A percentile compares a stretch with the other conserved stretches of the same genome.
Conservation (phyloP, 1,284 basidiomycete genomes). For the Sanguinoderma infundibulare region DNA sequence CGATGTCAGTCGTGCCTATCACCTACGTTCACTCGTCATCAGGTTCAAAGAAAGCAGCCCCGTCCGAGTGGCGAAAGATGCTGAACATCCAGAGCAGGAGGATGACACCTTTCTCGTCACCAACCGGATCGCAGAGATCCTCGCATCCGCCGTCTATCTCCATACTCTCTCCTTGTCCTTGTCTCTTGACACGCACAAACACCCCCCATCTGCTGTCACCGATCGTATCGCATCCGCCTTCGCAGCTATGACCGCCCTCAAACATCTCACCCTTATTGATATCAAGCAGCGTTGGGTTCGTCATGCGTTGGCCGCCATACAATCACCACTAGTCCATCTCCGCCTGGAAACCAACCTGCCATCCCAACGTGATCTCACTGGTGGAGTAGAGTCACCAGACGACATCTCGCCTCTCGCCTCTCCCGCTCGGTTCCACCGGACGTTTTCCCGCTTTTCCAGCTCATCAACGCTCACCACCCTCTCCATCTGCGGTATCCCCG, state of each 20-base stretch:
- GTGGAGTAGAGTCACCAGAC: too few relatives aligned
- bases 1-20: neutral
- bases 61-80: neutral
- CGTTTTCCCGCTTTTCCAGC: neutral
- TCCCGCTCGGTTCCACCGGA: neutral
- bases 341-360: too few relatives aligned
- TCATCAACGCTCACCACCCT: neutral
- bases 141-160: neutral
- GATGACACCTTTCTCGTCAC: too few relatives aligned
- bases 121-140: neutral
- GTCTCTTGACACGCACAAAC: too few relatives aligned
- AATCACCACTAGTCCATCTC: neutral
- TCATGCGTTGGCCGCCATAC: neutral
- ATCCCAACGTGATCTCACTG: too few relatives aligned
- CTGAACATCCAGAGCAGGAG: neutral
- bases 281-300: neutral
- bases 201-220: too few relatives aligned
- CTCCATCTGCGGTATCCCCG: neutral
- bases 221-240: neutral
- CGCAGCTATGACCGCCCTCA: neutral
- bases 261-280: neutral
- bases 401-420: too few relatives aligned
- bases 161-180: neutral
- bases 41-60: too few relatives aligned
- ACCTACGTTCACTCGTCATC: neutral